A percentile compares a stretch with the other conserved stretches of the same genome.
Evolutionary conservation across 1,284 basidiomycete genomes (phyloP).

Genomic region (Heliocybe sulcata): DNA sequence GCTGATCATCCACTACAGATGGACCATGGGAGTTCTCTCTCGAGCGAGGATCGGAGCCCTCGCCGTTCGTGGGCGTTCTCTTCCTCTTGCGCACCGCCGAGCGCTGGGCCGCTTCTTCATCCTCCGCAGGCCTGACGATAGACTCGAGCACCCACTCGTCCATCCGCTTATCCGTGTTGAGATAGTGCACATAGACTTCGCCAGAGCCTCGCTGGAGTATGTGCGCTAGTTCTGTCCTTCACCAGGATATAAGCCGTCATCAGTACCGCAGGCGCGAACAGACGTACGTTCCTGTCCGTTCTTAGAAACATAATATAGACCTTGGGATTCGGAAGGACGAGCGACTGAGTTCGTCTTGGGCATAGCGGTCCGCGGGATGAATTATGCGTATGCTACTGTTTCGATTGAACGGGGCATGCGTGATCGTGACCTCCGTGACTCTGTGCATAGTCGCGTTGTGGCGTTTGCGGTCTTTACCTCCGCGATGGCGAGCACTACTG

Average conservation of each 20-base stretch:
- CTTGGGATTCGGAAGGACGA: neutral
- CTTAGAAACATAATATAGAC: neutral
- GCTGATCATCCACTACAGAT: neutral
- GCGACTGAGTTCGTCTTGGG: neutral
- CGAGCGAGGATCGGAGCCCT: neutral
- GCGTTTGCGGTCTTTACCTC: neutral
- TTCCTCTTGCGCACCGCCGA: neutral
- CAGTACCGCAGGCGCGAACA: neutral
- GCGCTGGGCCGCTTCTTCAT: neutral
- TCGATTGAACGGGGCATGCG: too few species aligned
- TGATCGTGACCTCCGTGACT: neutral
- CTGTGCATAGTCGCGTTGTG: neutral
- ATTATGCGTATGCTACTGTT: too few species aligned
- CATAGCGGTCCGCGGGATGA: neutral
- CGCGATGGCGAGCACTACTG: neutral
- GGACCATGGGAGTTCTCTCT: neutral
- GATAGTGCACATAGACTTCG: slow-evolving; percentile 62
- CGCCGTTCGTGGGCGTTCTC: neutral
- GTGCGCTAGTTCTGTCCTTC: slow-evolving; percentile 34
- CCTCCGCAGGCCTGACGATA: slow-evolving; percentile 22
- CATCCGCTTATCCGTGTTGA: slow-evolving; percentile 63
- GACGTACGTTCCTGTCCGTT: neutral
- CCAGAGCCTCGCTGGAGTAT: slow-evolving; percentile 40
- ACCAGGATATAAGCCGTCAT: neutral
- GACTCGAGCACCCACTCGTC: slow-evolving; percentile 66